phyloP scores from a whole-genome alignment of 768 basidiomycete species.

The Lactarius pseudohatsudake region DNA sequence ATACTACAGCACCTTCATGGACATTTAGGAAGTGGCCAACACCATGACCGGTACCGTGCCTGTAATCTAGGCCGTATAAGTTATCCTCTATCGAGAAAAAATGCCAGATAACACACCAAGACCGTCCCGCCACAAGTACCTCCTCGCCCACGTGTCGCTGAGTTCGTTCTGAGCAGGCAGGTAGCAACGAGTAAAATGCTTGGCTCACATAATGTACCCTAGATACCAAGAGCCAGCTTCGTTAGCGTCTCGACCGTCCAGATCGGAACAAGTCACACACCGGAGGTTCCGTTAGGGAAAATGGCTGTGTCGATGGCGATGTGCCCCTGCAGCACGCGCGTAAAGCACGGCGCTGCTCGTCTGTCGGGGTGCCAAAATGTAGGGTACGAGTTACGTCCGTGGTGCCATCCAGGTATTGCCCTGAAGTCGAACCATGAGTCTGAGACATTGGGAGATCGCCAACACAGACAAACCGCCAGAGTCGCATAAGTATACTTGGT shows the following conservation, averaged over 20 bases:
- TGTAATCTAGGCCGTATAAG: slow-evolving; percentile 50
- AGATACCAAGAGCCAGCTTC: not conserved
- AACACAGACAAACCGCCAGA: slow-evolving; percentile 61
- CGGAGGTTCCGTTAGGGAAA: slow-evolving; percentile 80
- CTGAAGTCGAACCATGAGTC: slow-evolving; percentile 37
- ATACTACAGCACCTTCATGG: slow-evolving; percentile 60
- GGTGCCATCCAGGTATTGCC: slow-evolving; percentile 89
- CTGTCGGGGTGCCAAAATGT: slow-evolving; percentile 87
- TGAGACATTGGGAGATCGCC: not conserved
- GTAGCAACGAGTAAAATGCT: not conserved
- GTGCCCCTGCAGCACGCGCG: slow-evolving; percentile 88
- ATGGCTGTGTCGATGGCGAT: slow-evolving; percentile 85
- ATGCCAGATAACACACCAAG: slow-evolving; percentile 52
- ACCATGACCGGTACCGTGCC: slow-evolving; percentile 94
- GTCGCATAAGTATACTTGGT: slow-evolving; percentile 82
- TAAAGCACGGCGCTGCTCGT: slow-evolving; percentile 83
- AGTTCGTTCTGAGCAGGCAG: not conserved
- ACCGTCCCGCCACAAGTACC: slow-evolving; percentile 82
- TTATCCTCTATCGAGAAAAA: not conserved
- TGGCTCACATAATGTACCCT: slow-evolving; percentile 58
- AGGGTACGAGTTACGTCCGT: slow-evolving; percentile 92
- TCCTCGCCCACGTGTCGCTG: slow-evolving; percentile 81
- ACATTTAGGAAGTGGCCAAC: slow-evolving; percentile 95
- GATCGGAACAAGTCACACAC: slow-evolving; percentile 38
- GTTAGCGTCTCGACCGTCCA: not conserved